Conservation (phyloP, 208 protist species). For the Leishmania gerbilli region DNA sequence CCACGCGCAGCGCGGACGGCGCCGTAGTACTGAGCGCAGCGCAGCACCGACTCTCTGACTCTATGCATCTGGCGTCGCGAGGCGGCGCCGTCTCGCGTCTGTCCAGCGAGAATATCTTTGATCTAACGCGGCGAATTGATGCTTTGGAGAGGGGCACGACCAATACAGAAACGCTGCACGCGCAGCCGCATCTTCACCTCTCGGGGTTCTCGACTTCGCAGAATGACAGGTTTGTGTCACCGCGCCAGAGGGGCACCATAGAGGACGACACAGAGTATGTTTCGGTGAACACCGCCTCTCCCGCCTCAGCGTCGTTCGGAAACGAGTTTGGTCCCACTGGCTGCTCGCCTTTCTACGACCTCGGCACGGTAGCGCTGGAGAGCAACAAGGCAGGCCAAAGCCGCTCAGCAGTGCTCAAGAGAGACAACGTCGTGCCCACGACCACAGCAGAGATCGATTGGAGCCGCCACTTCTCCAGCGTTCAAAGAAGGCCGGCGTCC, state of each 20-base stretch:
- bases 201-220: constrained; percentile 6
- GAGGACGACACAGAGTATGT: neutral
- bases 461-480: neutral
- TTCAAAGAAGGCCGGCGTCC: neutral
- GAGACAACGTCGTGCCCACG: neutral
- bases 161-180: neutral
- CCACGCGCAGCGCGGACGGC: neutral
- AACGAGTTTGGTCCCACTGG: neutral
- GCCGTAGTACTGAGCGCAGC: neutral
- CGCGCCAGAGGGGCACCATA: neutral
- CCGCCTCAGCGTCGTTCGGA: neutral
- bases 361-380: neutral
- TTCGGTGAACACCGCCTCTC: neutral
- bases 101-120: neutral
- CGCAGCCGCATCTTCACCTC: neutral
- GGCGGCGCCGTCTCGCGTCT: neutral
- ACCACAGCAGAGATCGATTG: no score
- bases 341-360: constrained; percentile 8
- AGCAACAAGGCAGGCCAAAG: neutral
- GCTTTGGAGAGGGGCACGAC: neutral
- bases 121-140: neutral
- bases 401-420: neutral
- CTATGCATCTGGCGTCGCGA: neutral
- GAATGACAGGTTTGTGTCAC: neutral
- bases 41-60: constrained; percentile 13